Conservation (phyloP, 2,329 filamentous ascomycete genomes). For the Fusarium sp. region DNA sequence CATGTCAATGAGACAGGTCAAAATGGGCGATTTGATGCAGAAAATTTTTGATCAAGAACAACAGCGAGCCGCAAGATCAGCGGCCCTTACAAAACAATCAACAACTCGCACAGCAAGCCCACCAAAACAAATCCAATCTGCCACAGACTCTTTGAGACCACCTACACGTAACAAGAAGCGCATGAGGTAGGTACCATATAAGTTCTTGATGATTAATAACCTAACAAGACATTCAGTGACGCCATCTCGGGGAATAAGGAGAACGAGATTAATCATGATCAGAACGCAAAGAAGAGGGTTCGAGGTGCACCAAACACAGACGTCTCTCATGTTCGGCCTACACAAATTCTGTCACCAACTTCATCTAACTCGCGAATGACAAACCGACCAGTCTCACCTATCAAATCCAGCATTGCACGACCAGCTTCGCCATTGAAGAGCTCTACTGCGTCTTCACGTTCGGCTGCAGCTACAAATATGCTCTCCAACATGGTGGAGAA, state of each 20-base stretch:
- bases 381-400: constrained; percentile 61
- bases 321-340: constrained; percentile 51
- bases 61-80: constrained; percentile 54
- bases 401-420: constrained; percentile 66
- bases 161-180: constrained; percentile 55
- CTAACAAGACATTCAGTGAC: constrained; percentile 59
- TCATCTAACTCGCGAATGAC: constrained; percentile 79
- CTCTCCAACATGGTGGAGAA: constrained; percentile 68
- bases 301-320: constrained; percentile 57
- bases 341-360: constrained; percentile 79
- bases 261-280: constrained; percentile 67
- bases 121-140: constrained; percentile 47
- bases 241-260: constrained; percentile 78
- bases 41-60: constrained; percentile 59
- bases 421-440: constrained; percentile 71
- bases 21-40: constrained; percentile 79
- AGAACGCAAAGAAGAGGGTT: constrained; percentile 75
- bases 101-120: constrained; percentile 48
- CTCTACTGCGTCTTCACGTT: constrained; percentile 52
- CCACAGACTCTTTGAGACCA: constrained; percentile 32
- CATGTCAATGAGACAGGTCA: constrained; percentile 76
- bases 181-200: constrained; percentile 56
- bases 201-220: constrained; percentile 5
- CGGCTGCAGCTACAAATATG: constrained; percentile 54
- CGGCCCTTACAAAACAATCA: constrained; percentile 61